Percentiles rank a stretch among this genome's conserved stretches.
Evolutionary conservation across 1,284 basidiomycete species (phyloP).

Genomic region (Anthracocystis walkeri): DNA sequence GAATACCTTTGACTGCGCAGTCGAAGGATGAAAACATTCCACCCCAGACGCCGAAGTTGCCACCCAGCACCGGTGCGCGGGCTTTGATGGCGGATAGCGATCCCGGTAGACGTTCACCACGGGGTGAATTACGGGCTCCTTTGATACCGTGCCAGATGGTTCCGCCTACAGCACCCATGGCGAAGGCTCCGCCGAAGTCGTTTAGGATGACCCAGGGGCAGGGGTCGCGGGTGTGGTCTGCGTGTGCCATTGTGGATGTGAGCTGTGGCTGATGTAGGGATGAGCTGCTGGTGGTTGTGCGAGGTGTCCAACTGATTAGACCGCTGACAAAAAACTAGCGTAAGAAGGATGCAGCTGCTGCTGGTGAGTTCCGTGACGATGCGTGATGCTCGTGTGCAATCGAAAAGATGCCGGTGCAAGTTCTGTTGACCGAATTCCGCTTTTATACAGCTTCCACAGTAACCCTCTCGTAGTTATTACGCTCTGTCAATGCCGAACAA

Average conservation of each 20-base stretch:
- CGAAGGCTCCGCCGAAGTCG: conserved; percentile 91
- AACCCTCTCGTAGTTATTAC: too few relatives aligned
- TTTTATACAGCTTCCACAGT: too few relatives aligned
- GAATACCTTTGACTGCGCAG: conserved; percentile 91
- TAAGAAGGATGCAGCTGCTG: too few relatives aligned
- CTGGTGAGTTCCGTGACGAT: too few relatives aligned
- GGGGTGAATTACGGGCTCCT: conserved; percentile 94
- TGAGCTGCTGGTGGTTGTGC: neutral
- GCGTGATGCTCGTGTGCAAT: too few relatives aligned
- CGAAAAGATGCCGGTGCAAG: too few relatives aligned
- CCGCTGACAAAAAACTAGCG: too few relatives aligned
- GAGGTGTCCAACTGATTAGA: too few relatives aligned
- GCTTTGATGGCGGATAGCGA: conserved; percentile 98
- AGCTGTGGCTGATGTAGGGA: neutral
- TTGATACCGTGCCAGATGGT: conserved; percentile 99
- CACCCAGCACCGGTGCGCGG: conserved; percentile 95
- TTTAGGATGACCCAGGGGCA: conserved; percentile 98
- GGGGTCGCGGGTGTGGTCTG: conserved; percentile 66
- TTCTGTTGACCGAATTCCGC: too few relatives aligned
- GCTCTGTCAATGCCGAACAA: too few relatives aligned
- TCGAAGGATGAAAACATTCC: conserved; percentile 84
- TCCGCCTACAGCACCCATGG: conserved; percentile 94
- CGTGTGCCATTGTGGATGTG: conserved; percentile 34
- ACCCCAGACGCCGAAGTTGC: conserved; percentile 98
- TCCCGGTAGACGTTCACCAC: conserved; percentile 91